Conservation (phyloP, 257 asterid species). For the Scutellaria baicalensis region DNA sequence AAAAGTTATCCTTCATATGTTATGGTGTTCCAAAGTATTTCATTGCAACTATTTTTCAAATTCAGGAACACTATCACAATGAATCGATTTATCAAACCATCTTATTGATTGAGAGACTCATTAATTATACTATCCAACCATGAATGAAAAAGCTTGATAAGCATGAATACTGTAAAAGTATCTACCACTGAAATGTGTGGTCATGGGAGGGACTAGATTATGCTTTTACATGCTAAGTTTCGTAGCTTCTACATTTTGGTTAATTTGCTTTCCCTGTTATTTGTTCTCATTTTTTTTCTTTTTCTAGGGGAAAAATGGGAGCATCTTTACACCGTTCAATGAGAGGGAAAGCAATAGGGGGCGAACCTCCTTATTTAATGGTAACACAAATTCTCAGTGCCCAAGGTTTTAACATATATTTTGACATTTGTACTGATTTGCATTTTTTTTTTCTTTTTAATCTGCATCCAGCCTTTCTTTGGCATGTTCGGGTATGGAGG, state of each 20-base stretch:
- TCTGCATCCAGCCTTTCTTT: conserved; percentile 59
- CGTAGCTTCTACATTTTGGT: neutral
- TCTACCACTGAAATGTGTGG: neutral
- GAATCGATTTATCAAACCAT: neutral
- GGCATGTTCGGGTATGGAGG: conserved; percentile 92
- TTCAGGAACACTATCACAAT: neutral
- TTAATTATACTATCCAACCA: neutral
- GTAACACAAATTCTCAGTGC: conserved; percentile 21
- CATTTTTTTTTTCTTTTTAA: neutral
- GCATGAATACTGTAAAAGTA: neutral
- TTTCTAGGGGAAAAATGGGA: conserved; percentile 73
- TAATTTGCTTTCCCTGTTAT: neutral
- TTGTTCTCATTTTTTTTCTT: neutral
- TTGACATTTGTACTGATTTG: neutral
- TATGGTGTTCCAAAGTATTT: neutral
- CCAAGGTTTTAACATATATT: neutral
- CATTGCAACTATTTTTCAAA: neutral
- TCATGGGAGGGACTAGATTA: neutral
- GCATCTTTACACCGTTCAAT: conserved; percentile 52
- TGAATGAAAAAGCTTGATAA: neutral
- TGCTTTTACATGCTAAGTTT: neutral
- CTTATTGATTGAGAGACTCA: neutral
- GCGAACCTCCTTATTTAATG: conserved; percentile 65
- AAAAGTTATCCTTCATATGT: neutral
- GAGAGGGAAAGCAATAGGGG: conserved; percentile 46